A percentile compares a stretch with the other conserved stretches of the same genome.
These are phyloP conservation scores for Boletus tylopilopsis DNA, from an alignment of 768 basidiomycete species.

Conservation along the genomic window DNA sequence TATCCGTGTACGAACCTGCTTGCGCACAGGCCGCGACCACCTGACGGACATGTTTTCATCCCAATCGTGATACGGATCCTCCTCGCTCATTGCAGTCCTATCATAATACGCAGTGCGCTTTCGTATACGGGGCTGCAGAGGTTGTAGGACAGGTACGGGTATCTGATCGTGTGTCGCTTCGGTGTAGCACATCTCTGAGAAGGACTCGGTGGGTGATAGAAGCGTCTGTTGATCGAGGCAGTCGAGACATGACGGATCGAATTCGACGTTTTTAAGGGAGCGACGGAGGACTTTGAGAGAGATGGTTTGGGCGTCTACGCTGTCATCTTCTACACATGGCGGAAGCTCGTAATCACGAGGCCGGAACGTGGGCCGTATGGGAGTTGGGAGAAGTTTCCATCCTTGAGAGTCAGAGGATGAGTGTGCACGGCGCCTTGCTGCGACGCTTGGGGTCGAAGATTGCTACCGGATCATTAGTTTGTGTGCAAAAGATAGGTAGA, in stretches of 20 bases:
- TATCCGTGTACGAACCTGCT: conserved; percentile 18
- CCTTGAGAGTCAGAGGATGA: conserved; percentile 33
- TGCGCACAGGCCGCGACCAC: conserved; percentile 3
- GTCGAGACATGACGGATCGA: conserved; percentile 40
- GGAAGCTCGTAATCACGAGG: conserved; percentile 33
- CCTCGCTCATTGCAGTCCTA: conserved; percentile 33
- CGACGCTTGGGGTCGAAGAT: conserved; percentile 2
- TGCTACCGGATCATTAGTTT: conserved; percentile 15
- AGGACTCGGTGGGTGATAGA: conserved; percentile 37
- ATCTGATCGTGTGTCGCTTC: conserved; percentile 35
- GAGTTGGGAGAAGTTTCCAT: conserved; percentile 31
- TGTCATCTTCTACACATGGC: conserved; percentile 28
- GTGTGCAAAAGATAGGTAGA: background rate
- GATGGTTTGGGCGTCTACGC: conserved; percentile 25
- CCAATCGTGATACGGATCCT: conserved; percentile 34
- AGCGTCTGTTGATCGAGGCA: conserved; percentile 42
- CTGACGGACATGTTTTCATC: conserved; percentile 34
- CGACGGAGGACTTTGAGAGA: conserved; percentile 32
- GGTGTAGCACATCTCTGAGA: conserved; percentile 41
- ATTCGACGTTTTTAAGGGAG: conserved; percentile 34
- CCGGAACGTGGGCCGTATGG: conserved; percentile 32
- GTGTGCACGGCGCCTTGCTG: conserved; percentile 28
- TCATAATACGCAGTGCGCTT: conserved; percentile 26
- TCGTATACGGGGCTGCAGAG: conserved; percentile 32
- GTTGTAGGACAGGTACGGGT: conserved; percentile 28